Base-by-base conservation (phyloP, 495 filamentous ascomycete genomes). In the Xylaria longipes region DNA sequence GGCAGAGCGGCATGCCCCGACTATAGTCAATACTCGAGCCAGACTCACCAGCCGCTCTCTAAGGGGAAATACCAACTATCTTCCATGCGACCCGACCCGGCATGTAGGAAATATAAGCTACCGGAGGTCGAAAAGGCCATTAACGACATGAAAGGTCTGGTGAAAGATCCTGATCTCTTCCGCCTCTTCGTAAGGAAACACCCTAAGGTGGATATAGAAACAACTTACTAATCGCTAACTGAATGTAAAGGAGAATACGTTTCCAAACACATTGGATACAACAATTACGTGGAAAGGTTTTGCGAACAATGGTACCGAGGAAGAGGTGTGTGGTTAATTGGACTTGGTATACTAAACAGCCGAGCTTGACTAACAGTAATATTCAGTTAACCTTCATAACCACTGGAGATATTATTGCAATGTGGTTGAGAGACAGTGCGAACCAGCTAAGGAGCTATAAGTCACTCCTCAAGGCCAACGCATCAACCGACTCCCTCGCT, bases 361-460 rank as follows among this genome's bases (percentile, higher is more conserved):
- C 29, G 35, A 52, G 41, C 57, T 27, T 62, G n/a, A 50, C 52
- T 68, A 63, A 62, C 56, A 22, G n/a, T 20, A n/a, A 62, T 20
- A 20, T 27, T 43, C 27, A 85, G 66, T 81, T 86, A 37, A 80
- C 84, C 57, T 86, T 87, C 66, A 69, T 86, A 68, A 81, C 82
- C 50, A 86, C 83, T 1, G 83, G 83, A 33, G 94, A 97, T 78
- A 97, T 97, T 80, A 74, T 77, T 31, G 90, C 90, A 62, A 91
- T 92, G 89, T 92, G 91, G 90, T 81, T 93, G 57, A 84, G 90
- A 35, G 91, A 92, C 75, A 89, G 86, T 33, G 86, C 90, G 39
- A 92, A 91, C 76, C 90, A 92, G 75, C 79, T 93, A 74, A 86
- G 90, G 68, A 87, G 85, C 39, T 93, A 92, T 77, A 83, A 88